Base-by-base conservation (phyloP, 2,329 filamentous ascomycete genomes). In the Graphilbum sp. region DNA sequence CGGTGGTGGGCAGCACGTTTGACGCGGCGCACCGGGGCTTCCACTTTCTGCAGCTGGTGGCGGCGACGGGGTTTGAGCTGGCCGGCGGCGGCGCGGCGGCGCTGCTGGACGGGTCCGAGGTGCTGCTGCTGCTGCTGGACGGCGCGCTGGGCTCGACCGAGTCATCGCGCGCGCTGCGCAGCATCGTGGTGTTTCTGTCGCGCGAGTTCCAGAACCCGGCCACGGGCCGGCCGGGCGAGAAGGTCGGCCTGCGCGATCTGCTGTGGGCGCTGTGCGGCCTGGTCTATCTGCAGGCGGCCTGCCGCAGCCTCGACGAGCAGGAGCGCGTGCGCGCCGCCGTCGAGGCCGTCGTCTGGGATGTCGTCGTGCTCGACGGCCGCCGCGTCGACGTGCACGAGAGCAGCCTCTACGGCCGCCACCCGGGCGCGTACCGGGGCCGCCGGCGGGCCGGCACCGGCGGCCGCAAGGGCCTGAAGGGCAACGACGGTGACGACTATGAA, bases 111-210 rank as follows among this genome's bases (percentile, higher is more conserved):
- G 52, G 71, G 6, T 72, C 72, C 0, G 70, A 75, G 42, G 55
- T 75, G 24, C 54, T 75, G 1, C 57, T 79, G 9, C 65, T 65
- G 3, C 67, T 69, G 1, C 56, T 80, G 18, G 75, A 80, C 49
- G 69, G 74, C 44, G 67, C 79, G 30, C 69, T 79, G 21, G 75
- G 75, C 13, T 75, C 72, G 3, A 79, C 75, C n/a, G 75, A 80
- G 50, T 77, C 74, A 2, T 79, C 75, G 2, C 60, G 74, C 31
- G 75, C 75, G 11, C 75, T 79, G 41, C 72, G 74, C 3, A 75
- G 72, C 50, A 79, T 80, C 48, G 66, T 79, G 45, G 69, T 69
- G 1, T 57, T 79, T 24, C 67, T 79, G 34, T 65, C 72, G 23
- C 64, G 72, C 41, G 75, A 79, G 51, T 76, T 79, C 41, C 66